A percentile compares a stretch with the other conserved stretches of the same genome.
These are phyloP conservation scores for Lipomyces yamanashiensis DNA, from an alignment of 805 yeast species.

Conservation along the genomic window DNA sequence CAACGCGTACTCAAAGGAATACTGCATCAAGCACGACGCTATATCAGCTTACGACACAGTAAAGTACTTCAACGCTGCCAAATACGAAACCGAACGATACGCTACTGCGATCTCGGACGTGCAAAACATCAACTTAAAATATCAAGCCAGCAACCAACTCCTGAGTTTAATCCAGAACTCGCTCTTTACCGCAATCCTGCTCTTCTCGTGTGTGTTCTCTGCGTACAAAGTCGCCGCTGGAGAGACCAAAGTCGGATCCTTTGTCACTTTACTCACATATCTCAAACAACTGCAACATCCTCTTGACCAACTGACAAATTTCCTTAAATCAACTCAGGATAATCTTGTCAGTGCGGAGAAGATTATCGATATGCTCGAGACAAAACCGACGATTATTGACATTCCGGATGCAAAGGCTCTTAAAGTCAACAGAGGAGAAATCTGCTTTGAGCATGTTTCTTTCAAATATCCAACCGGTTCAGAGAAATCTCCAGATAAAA, in stretches of 20 bases:
- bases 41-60: constrained; percentile 34
- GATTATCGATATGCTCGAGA: constrained; percentile 25
- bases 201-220: constrained; percentile 24
- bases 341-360: constrained; percentile 34
- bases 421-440: constrained; percentile 37
- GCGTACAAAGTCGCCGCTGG: constrained; percentile 31
- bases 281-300: constrained; percentile 35
- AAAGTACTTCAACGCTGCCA: constrained; percentile 34
- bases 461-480: constrained; percentile 72
- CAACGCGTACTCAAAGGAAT: constrained; percentile 12
- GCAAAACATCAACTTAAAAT: constrained; percentile 19
- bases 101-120: constrained; percentile 17
- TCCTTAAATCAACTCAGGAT: constrained; percentile 28
- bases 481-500: constrained; percentile 43
- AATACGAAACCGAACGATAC: constrained; percentile 32
- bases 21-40: constrained; percentile 26
- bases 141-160: constrained; percentile 15
- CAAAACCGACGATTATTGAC: constrained; percentile 28
- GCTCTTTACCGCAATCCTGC: constrained; percentile 27
- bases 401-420: constrained; percentile 16
- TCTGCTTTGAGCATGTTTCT: constrained; percentile 63
- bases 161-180: constrained; percentile 27
- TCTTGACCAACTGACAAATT: constrained; percentile 29
- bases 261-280: constrained; percentile 33
- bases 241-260: constrained; percentile 27